Evolutionary conservation across 805 yeast genomes (phyloP).

Genomic region (Wickerhamiella dianesei): DNA sequence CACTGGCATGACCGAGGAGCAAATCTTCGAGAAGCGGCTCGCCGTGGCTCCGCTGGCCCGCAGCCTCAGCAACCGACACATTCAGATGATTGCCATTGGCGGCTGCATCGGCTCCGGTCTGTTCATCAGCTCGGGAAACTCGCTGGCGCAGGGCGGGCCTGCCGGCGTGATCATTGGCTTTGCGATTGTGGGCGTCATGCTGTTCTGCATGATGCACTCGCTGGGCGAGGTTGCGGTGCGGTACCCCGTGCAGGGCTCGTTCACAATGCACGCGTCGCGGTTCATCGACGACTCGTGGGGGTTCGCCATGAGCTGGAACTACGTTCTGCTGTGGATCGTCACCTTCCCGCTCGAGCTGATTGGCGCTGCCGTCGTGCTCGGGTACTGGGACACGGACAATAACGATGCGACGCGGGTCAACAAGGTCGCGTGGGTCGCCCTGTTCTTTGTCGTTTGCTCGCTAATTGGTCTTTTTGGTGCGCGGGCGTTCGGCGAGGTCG

Average conservation of each 20-base stretch:
- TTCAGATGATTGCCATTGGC: slow-evolving; percentile 62
- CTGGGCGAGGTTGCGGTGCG: slow-evolving; percentile 60
- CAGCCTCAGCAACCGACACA: slow-evolving; percentile 39
- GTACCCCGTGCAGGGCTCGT: slow-evolving; percentile 52
- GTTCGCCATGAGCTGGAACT: slow-evolving; percentile 62
- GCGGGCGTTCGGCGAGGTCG: slow-evolving; percentile 53
- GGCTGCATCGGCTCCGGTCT: slow-evolving; percentile 68
- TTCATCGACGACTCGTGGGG: slow-evolving; percentile 57
- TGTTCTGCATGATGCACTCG: slow-evolving; percentile 48
- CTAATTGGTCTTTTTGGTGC: slow-evolving; percentile 42
- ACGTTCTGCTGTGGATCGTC: slow-evolving; percentile 50
- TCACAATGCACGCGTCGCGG: slow-evolving; percentile 46
- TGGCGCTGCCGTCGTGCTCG: slow-evolving; percentile 44
- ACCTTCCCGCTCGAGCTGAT: slow-evolving; percentile 54
- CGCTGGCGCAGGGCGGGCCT: slow-evolving; percentile 46
- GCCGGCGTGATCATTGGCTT: slow-evolving; percentile 45
- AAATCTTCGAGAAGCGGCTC: slow-evolving; percentile 11
- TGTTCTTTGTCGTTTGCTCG: slow-evolving; percentile 38
- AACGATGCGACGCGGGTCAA: slow-evolving; percentile 29
- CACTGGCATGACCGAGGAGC: slow-evolving; percentile 9
- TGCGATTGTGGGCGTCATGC: slow-evolving; percentile 46
- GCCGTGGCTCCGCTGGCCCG: slow-evolving; percentile 37
- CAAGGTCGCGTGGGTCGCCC: slow-evolving; percentile 42
- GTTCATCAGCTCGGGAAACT: slow-evolving; percentile 53
- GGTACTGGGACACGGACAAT: slow-evolving; percentile 40